Evolutionary conservation across 202 grass and related monocot genomes (phyloP).

Genomic region (Zizania palustris): DNA sequence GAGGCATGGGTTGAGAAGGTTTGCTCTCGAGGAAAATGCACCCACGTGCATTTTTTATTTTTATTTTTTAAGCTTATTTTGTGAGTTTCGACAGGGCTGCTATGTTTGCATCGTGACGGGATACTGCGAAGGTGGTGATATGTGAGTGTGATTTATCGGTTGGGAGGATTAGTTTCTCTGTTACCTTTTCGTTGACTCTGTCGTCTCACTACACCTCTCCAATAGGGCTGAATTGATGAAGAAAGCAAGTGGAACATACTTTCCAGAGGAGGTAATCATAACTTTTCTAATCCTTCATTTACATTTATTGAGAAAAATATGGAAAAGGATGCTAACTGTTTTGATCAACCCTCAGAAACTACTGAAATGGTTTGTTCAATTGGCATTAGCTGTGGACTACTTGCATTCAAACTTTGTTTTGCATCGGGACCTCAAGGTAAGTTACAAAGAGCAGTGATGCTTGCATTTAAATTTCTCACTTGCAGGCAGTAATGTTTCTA

Average conservation of each 20-base stretch:
- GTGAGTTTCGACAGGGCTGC: conserved; percentile 60
- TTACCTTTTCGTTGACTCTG: conserved; percentile 16
- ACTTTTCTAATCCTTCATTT: conserved; percentile 11
- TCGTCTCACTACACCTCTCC: conserved; percentile 33
- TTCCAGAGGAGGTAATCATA: conserved; percentile 80
- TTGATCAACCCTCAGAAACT: conserved; percentile 68
- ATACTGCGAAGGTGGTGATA: conserved; percentile 97
- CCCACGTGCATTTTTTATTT: conserved; percentile 26
- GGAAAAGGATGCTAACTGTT: conserved; percentile 38
- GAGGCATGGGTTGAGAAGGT: conserved; percentile 99
- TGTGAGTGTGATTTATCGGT: conserved; percentile 61
- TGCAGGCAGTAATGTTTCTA: conserved; percentile 13
- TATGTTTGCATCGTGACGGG: conserved; percentile 98
- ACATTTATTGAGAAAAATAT: neutral
- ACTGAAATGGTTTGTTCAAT: conserved; percentile 91
- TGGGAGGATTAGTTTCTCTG: conserved; percentile 13
- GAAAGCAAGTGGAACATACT: conserved; percentile 81
- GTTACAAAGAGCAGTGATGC: conserved; percentile 10
- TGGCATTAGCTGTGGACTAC: conserved; percentile 90
- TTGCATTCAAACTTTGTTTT: conserved; percentile 98
- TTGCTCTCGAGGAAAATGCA: conserved; percentile 38
- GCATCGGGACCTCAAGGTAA: conserved; percentile 95
- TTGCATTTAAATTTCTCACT: conserved; percentile 24
- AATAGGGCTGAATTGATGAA: conserved; percentile 96
- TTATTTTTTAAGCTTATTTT: conserved; percentile 34